These are phyloP conservation scores for Lasiosphaeria ovina DNA, from an alignment of 495 filamentous ascomycete genomes.

Conservation along the genomic window DNA sequence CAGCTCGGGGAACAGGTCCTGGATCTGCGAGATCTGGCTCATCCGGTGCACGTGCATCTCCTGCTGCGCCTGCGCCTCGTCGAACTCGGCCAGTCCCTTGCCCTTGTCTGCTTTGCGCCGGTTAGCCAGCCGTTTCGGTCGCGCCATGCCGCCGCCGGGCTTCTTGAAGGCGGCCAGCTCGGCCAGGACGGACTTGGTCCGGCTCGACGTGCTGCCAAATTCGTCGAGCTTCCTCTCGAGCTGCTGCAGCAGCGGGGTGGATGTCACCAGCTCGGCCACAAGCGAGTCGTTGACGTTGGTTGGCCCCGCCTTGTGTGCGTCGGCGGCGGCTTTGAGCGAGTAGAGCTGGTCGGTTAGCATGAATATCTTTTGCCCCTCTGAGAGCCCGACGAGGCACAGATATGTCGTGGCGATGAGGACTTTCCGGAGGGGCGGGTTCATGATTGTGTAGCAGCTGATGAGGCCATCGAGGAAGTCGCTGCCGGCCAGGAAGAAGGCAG, in stretches of 20 bases:
- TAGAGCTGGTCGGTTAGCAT: constrained; percentile 79
- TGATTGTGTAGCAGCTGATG: constrained; percentile 60
- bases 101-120: constrained; percentile 61
- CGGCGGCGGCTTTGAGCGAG: constrained; percentile 66
- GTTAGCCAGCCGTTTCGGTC: constrained; percentile 50
- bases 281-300: constrained; percentile 54
- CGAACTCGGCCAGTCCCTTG: constrained; percentile 54
- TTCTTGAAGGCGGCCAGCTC: constrained; percentile 56
- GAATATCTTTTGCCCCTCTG: constrained; percentile 66
- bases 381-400: constrained; percentile 64
- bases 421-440: constrained; percentile 56
- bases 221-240: constrained; percentile 46
- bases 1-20: constrained; percentile 89
- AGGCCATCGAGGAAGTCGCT: constrained; percentile 83
- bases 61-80: constrained; percentile 42
- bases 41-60: constrained; percentile 76
- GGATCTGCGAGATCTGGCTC: constrained; percentile 80
- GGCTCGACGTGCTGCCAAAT: constrained; percentile 29
- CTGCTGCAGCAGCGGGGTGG: constrained; percentile 55
- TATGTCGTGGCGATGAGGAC: constrained; percentile 69
- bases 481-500: constrained; percentile 70
- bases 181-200: constrained; percentile 58
- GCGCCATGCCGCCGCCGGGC: constrained; percentile 46
- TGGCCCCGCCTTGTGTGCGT: constrained; percentile 51
- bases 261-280: constrained; percentile 61